Base-by-base conservation (phyloP, 441 rosid species). In the Gossypium davidsonii region DNA sequence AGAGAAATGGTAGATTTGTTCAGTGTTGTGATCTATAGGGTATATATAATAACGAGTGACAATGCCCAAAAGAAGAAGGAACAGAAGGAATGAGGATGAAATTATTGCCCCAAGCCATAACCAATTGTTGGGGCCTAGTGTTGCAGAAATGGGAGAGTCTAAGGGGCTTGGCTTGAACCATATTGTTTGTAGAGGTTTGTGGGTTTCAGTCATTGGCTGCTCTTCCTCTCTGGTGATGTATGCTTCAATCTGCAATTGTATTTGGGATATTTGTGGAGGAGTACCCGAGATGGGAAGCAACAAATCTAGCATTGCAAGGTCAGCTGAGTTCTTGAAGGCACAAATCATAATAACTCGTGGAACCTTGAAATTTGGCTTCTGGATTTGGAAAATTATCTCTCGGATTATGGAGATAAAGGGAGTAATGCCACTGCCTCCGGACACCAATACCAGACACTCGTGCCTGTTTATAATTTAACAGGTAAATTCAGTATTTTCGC, bases 381-480 rank as follows among this genome's bases (percentile, higher is more conserved):
- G 76, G 75, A 26, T 77, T 53, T 73, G 78, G 63, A 31, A 73
- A 57, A 80, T 73, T 28, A 84, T 56, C 74, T 84, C 84, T 2
- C 81, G 75, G 69, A 79, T 75, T 57, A 82, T 82, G 12, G 84
- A 84, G 49, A 84, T 77, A 61, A 84, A 82, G 1, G 85, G 80
- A 70, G 79, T 3, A 28, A 82, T 76, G 1, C 87, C 85, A 58
- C 85, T 82, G 31, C 87, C 87, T 34, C 87, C 84, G 34, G 84
- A 66, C 58, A 80, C 73, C 77, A 84, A 49, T 61, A 77, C 76
- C 65, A 82, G 64, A 15, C 34, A 28, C 0, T 82, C 79, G 17
- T 82, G 85, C 77, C 87, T 80, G 75, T 7, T 37, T 7, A 12
- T 8, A 34, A 11, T 49, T 39, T 53, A 6, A 37, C 12, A 39